Evolutionary conservation across 2,329 filamentous ascomycete genomes (phyloP), one percentile per base, ranked within the genome.

Genomic region (Ilyonectria mors-panacis): DNA sequence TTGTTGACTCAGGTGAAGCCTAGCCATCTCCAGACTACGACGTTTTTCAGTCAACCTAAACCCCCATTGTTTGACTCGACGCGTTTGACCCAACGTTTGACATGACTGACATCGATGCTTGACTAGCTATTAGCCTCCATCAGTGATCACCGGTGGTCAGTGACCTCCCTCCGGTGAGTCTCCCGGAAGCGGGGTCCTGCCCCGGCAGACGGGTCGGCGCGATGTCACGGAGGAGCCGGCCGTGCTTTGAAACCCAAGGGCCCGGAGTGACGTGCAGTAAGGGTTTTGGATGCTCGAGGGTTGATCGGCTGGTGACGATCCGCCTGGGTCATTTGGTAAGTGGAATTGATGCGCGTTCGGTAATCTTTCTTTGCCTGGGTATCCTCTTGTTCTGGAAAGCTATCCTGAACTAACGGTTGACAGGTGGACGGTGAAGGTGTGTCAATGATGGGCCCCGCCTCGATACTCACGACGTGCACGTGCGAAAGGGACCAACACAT

Each of bases 401-500:
- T 33, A n/a, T 51, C 51, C 28, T 33, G 30, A 26, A 15, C 47
- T 57, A 57, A 63, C n/a, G n/a, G 23, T 5, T 45, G n/a, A 15
- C 17, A 37, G 54, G 26, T 58, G 21, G 48, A 45, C 3, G 13
- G 35, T 37, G 44, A 48, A 15, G 19, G 15, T 19, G 33, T 28
- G 12, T 35, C 48, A 17, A 42, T 13, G 17, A 17, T 23, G 35
- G 28, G 10, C n/a, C 9, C 21, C 28, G 39, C 30, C 54, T 54
- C 30, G 6, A 23, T 6, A 39, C 35, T 8, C 4, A 9, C 35
- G 42, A 30, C 44, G 13, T 28, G 53, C 60, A 57, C 44, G 53
- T 57, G 44, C 44, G 19, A 30, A 17, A 57, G 37, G n/a, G 17
- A 2, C 5, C 5, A 26, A 26, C 26, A 26, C 23, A 5, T 12